phyloP scores from a whole-genome alignment of 345 rosid species.

The Camelina sativa region DNA sequence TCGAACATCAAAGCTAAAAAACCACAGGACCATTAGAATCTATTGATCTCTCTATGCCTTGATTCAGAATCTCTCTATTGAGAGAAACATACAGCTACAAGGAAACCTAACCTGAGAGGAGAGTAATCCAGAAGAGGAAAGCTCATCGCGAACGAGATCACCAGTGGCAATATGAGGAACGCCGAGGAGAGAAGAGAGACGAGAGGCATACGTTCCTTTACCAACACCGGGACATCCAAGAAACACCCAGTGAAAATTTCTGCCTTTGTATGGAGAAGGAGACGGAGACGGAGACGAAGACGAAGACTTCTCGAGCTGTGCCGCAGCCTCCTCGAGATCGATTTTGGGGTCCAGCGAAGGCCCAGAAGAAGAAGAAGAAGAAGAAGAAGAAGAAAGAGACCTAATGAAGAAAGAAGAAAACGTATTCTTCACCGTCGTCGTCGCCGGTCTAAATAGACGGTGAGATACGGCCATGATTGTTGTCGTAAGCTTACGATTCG shows the following conservation, averaged over 20 bases:
- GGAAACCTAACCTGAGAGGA: constrained; percentile 62
- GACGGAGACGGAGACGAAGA: constrained; percentile 37
- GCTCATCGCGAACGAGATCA: constrained; percentile 97
- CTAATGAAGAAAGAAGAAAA: constrained; percentile 36
- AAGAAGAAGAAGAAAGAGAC: constrained; percentile 39
- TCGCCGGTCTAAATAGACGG: constrained; percentile 42
- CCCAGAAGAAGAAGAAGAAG: constrained; percentile 42
- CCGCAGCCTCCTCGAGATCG: constrained; percentile 47
- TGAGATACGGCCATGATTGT: constrained; percentile 47
- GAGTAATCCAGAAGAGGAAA: constrained; percentile 73
- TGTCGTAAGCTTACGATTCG: too few relatives aligned
- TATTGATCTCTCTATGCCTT: neutral
- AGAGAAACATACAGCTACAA: neutral
- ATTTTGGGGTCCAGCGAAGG: constrained; percentile 48
- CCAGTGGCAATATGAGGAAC: constrained; percentile 99
- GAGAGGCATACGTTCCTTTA: constrained; percentile 96
- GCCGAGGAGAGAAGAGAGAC: constrained; percentile 75
- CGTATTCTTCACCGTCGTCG: constrained; percentile 28
- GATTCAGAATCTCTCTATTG: neutral
- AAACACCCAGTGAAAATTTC: constrained; percentile 87
- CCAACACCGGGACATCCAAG: constrained; percentile 99
- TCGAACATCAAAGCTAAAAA: neutral
- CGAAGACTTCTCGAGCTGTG: constrained; percentile 39
- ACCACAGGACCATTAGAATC: too few relatives aligned
- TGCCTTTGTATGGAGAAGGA: constrained; percentile 44